Evolutionary conservation across 1,284 basidiomycete genomes (phyloP).

Genomic region (Austroboletus sp.): DNA sequence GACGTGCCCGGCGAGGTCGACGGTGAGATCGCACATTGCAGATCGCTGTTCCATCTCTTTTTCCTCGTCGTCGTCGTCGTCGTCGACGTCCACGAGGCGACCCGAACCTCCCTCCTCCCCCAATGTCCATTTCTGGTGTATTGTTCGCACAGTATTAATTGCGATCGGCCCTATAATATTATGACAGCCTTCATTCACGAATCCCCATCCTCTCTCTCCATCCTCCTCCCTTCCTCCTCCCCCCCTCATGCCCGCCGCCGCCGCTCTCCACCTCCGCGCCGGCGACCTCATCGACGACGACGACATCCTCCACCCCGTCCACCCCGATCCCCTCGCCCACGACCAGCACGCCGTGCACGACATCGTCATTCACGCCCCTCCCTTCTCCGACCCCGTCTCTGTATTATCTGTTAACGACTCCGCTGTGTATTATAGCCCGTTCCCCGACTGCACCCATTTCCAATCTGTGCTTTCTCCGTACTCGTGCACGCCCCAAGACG

Average conservation of each 20-base stretch:
- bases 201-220: conserved; percentile 14
- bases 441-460: conserved; percentile 23
- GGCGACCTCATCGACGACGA: conserved; percentile 19
- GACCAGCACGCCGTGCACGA: conserved; percentile 23
- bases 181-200: conserved; percentile 25
- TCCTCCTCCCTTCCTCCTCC: conserved; percentile 2
- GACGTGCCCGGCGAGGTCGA: background rate
- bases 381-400: conserved; percentile 24
- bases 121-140: conserved; percentile 6
- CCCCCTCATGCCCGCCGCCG: conserved; percentile 20
- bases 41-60: conserved; percentile 24
- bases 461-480: conserved; percentile 17
- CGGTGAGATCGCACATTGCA: conserved; percentile 21
- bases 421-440: conserved; percentile 32
- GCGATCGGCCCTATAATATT: conserved; percentile 31
- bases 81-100: conserved; percentile 26
- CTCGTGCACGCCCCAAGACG: conserved; percentile 26
- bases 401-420: conserved; percentile 33
- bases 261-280: conserved; percentile 14
- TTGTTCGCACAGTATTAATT: conserved; percentile 24
- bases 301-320: conserved; percentile 12
- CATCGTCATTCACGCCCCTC: conserved; percentile 28
- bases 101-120: background rate
- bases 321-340: conserved; percentile 20
- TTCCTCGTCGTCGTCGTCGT: conserved; percentile 11